Conservation (phyloP, 345 rosid species). For the Dipteronia sinensis region DNA sequence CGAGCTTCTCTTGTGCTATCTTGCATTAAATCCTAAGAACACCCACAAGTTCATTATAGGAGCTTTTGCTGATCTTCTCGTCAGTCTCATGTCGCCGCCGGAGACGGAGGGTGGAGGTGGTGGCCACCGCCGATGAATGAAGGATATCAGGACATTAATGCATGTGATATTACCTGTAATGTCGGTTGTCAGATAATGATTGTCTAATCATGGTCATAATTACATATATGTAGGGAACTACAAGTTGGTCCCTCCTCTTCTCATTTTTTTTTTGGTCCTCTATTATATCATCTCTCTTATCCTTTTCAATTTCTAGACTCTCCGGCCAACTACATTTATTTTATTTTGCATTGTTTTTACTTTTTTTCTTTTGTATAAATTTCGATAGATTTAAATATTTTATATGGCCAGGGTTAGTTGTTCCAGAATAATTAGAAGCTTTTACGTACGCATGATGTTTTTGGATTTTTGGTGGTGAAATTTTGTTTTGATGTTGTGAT, state of each 20-base stretch:
- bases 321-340: background rate
- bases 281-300: constrained; percentile 3
- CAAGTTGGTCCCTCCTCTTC: constrained; percentile 18
- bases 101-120: background rate
- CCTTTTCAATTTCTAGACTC: background rate
- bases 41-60: constrained; percentile 68
- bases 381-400: too few relatives aligned
- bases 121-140: constrained; percentile 3
- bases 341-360: background rate
- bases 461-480: background rate
- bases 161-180: constrained; percentile 14
- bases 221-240: constrained; percentile 17
- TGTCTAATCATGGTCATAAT: constrained; percentile 19
- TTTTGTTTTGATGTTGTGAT: background rate
- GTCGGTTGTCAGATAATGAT: constrained; percentile 13
- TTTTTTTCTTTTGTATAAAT: too few relatives aligned
- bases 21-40: constrained; percentile 64
- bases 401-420: background rate
- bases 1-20: constrained; percentile 75
- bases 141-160: constrained; percentile 4
- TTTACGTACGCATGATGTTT: background rate
- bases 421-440: background rate
- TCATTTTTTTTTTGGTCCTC: constrained; percentile 1
- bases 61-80: constrained; percentile 82
- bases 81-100: constrained; percentile 52